Base-by-base conservation (phyloP, 1,139 yeast genomes). In the Petasospora rhodanensis region DNA sequence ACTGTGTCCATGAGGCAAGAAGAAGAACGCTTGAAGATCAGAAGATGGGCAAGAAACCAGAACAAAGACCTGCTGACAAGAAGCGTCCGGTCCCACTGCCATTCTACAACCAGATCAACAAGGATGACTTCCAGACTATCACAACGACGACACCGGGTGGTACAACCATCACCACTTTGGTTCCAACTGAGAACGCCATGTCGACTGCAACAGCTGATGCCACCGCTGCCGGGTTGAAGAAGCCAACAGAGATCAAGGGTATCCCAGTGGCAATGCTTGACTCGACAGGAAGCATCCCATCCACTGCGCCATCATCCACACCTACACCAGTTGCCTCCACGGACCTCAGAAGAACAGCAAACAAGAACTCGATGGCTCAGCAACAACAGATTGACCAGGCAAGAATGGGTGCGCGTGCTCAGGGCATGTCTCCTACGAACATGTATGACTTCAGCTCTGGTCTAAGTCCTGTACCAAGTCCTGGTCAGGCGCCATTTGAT, bases 1-100 rank as follows among this genome's bases (percentile, higher is more conserved):
- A 95, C 91, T 84, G 95, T 54, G 84, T 89, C 31, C 96, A 89
- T 57, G 96, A 89, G 54, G 96, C 96, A 0, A 68, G 95, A 55
- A 68, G 96, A 54, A 65, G 95, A 40, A 76, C 79, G 13, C 56
- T 75, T 32, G 64, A 70, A 18, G 75, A 66, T 34, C 73, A 72
- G 33, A 65, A 64, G 3, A 40, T 49, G 23, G 38, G 37, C 2
- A 38, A 49, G 31, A 58, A 49, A 18, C 54, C 51, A 25, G 46
- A 43, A 43, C 52, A 48, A 38, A 33, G 25, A 8, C 41, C 38
- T 7, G 49, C 42, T 14, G 54, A 48, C 16, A 39, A 42, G 8
- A 55, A 53, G 24, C 58, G 55, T 45, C 70, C 81, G 2, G 70
- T 76, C 8, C 96, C 96, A 6, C 63, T 87, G 29, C 96, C 96